Percentiles rank a stretch among this genome's conserved stretches.
Conservation (phyloP, 805 yeast genomes). For the Starmerella powellii region DNA sequence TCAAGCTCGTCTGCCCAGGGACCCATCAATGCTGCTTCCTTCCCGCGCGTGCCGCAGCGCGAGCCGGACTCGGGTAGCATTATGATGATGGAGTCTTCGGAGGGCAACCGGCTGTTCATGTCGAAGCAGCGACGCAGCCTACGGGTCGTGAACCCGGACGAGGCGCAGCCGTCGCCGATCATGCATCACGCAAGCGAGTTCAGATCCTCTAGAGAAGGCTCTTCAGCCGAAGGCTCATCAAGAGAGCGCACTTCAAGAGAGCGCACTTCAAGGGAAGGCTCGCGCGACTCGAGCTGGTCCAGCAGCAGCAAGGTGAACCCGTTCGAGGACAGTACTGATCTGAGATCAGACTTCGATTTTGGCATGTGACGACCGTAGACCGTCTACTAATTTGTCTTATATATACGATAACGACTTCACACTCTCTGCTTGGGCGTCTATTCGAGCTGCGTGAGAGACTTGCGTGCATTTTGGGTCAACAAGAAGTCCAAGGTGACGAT, state of each 20-base stretch:
- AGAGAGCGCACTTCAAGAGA: no score
- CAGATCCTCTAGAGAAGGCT: neutral
- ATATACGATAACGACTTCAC: no score
- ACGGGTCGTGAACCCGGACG: slow-evolving; percentile 23
- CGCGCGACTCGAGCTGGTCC: slow-evolving; percentile 14
- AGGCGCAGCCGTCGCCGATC: neutral
- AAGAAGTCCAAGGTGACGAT: slow-evolving; percentile 78
- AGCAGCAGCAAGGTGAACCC: slow-evolving; percentile 7
- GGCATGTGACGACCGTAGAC: neutral
- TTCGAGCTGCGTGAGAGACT: slow-evolving; percentile 32
- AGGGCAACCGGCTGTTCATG: slow-evolving; percentile 16
- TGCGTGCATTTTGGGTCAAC: slow-evolving; percentile 77
- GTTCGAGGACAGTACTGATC: slow-evolving; percentile 6
- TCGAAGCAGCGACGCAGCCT: slow-evolving; percentile 17
- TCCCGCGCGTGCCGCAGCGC: neutral
- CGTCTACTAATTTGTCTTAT: neutral
- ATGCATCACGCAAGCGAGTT: no score
- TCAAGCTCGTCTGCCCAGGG: neutral
- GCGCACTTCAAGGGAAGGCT: neutral
- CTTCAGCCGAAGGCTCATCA: no score
- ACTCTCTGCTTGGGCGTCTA: neutral
- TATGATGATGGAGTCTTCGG: slow-evolving; percentile 7
- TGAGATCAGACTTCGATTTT: slow-evolving; percentile 10
- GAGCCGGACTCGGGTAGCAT: slow-evolving; percentile 10
- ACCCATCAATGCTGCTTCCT: slow-evolving; percentile 7